Evolutionary conservation across 2,329 filamentous ascomycete species (phyloP).

Genomic region (Dactylellina cionopaga): DNA sequence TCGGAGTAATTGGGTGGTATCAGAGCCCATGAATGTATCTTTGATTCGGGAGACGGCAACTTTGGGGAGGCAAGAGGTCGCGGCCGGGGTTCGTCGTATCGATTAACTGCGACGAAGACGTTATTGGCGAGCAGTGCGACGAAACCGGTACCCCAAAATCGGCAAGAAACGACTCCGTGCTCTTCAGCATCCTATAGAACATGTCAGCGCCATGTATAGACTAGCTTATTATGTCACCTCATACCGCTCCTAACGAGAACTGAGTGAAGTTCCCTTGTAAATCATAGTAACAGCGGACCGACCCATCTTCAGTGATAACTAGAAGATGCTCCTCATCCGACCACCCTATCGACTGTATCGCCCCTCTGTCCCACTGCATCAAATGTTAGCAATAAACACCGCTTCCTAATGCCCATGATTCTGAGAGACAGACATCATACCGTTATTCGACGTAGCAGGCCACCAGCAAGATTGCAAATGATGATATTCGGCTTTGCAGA

Average conservation of each 20-base stretch:
- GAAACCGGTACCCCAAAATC: constrained; percentile 91
- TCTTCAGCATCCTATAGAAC: constrained; percentile 77
- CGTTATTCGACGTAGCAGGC: constrained; percentile 81
- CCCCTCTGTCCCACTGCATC: constrained; percentile 83
- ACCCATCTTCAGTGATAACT: constrained; percentile 87
- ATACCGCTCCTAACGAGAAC: constrained; percentile 78
- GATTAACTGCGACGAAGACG: constrained; percentile 82
- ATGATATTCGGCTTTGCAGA: constrained; percentile 85
- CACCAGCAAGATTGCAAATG: constrained; percentile 91
- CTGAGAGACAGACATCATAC: constrained; percentile 59
- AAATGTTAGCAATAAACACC: constrained; percentile 14
- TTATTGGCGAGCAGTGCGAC: constrained; percentile 92
- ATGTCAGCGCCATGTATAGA: constrained; percentile 6
- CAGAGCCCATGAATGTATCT: constrained; percentile 87
- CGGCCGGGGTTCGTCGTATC: constrained; percentile 89
- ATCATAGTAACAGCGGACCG: constrained; percentile 87
- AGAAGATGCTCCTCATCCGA: constrained; percentile 93
- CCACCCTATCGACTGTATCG: constrained; percentile 90
- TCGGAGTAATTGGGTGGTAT: constrained; percentile 88
- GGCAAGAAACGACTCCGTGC: constrained; percentile 84
- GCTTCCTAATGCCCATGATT: constrained; percentile 9
- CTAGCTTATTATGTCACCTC: not conserved
- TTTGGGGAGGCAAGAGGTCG: constrained; percentile 76
- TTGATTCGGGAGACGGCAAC: constrained; percentile 66
- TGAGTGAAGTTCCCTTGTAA: constrained; percentile 95